These are phyloP conservation scores for Diaporthe longicolla DNA, from an alignment of 2,329 filamentous ascomycete genomes.

Conservation along the genomic window DNA sequence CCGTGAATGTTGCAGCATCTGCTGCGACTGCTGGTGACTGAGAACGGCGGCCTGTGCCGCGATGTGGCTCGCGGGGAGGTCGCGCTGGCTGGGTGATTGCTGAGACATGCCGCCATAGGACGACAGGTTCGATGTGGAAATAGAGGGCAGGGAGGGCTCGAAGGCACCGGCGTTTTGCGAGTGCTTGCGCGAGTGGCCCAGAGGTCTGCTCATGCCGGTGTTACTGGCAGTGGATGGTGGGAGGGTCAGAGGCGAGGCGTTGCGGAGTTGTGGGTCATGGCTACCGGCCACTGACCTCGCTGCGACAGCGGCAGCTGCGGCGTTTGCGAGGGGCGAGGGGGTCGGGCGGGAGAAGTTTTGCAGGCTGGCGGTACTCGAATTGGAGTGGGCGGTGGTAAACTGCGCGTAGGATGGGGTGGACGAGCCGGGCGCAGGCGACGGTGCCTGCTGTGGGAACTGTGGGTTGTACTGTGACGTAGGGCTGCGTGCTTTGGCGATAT, in stretches of 20 bases:
- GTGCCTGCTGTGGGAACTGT: conserved; percentile 43
- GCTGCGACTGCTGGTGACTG: conserved; percentile 67
- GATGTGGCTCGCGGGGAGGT: conserved; percentile 79
- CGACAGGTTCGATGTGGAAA: conserved; percentile 66
- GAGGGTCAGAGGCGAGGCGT: conserved; percentile 59
- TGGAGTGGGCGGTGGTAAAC: conserved; percentile 61
- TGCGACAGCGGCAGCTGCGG: conserved; percentile 49
- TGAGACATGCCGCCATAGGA: conserved; percentile 64
- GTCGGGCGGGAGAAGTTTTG: conserved; percentile 73
- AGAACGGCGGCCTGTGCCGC: conserved; percentile 84
- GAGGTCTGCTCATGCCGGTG: conserved; percentile 50
- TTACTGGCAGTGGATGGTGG: conserved; percentile 53
- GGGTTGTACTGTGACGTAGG: conserved; percentile 44
- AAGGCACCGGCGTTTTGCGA: conserved; percentile 84
- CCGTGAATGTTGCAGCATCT: conserved; percentile 63
- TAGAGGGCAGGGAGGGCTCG: conserved; percentile 79
- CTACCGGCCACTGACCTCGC: conserved; percentile 42
- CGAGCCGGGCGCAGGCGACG: conserved; percentile 46
- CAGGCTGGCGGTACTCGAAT: conserved; percentile 62
- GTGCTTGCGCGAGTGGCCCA: conserved; percentile 71
- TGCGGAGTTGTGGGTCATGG: conserved; percentile 49
- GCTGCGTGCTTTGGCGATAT: conserved; percentile 61
- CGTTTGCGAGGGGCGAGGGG: conserved; percentile 50
- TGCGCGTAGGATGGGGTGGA: conserved; percentile 63
- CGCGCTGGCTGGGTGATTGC: conserved; percentile 57